Evolutionary conservation across 495 filamentous ascomycete genomes (phyloP).

Genomic region (Talaromyces wortmannii): DNA sequence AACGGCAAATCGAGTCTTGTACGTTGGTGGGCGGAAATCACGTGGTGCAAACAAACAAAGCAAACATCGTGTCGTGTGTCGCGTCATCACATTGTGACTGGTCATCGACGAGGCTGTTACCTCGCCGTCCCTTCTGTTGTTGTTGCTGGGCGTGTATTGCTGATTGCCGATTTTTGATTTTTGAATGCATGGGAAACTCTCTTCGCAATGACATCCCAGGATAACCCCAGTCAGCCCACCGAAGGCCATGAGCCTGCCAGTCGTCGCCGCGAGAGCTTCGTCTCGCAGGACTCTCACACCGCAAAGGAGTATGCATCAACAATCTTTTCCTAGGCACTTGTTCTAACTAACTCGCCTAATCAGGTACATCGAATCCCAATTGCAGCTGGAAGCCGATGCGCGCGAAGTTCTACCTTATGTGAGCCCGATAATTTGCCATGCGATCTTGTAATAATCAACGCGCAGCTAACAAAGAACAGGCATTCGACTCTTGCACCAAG

Average conservation of each 20-base stretch:
- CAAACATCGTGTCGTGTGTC: too few species aligned
- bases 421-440: slow-evolving; percentile 10
- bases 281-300: slow-evolving; percentile 73
- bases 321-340: not conserved
- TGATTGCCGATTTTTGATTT: not conserved
- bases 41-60: too few species aligned
- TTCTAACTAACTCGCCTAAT: not conserved
- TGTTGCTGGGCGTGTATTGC: not conserved
- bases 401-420: slow-evolving; percentile 92
- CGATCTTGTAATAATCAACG: not conserved
- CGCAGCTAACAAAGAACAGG: slow-evolving; percentile 32
- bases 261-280: slow-evolving; percentile 43
- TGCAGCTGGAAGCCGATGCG: slow-evolving; percentile 87
- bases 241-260: not conserved
- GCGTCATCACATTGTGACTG: too few species aligned
- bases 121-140: not conserved
- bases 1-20: not conserved
- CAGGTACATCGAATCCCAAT: slow-evolving; percentile 84
- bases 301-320: slow-evolving; percentile 64
- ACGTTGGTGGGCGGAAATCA: too few species aligned
- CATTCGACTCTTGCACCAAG: slow-evolving; percentile 88
- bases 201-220: not conserved
- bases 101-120: too few species aligned
- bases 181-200: not conserved
- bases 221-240: not conserved